phyloP scores from a whole-genome alignment of 441 rosid species.

The Flueggea neowawraea region DNA sequence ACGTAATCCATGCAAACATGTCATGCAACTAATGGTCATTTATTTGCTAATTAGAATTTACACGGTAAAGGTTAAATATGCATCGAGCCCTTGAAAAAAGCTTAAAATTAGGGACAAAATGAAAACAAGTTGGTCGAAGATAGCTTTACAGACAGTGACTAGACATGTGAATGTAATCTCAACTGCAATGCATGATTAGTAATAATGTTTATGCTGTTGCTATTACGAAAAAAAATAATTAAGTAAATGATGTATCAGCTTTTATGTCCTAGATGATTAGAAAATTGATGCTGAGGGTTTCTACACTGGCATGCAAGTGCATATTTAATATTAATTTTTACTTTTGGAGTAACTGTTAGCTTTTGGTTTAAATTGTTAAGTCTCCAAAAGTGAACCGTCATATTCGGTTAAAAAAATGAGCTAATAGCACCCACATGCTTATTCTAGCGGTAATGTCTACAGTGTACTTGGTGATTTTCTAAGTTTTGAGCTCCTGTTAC shows the following conservation, averaged over 20 bases:
- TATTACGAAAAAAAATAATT: not conserved
- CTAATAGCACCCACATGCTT: too few relatives aligned
- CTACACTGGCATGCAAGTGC: not conserved
- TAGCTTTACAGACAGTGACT: slow-evolving; percentile 26
- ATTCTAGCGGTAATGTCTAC: too few relatives aligned
- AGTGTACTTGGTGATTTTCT: too few relatives aligned
- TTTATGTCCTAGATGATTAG: not conserved
- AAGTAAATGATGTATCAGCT: not conserved
- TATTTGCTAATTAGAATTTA: slow-evolving; percentile 5
- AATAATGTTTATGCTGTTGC: not conserved
- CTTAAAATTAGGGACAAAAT: not conserved
- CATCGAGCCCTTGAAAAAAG: slow-evolving; percentile 21
- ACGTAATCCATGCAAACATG: slow-evolving; percentile 48
- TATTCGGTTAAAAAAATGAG: too few relatives aligned
- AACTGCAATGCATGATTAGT: slow-evolving; percentile 19
- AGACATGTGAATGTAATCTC: slow-evolving; percentile 1
- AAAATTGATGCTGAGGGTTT: not conserved
- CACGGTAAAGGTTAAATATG: slow-evolving; percentile 1
- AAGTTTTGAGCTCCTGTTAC: too few relatives aligned
- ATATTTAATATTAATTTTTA: too few relatives aligned
- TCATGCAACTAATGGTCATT: slow-evolving; percentile 29
- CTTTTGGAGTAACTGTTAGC: too few relatives aligned
- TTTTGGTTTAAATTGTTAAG: too few relatives aligned
- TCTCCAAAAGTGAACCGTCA: too few relatives aligned
- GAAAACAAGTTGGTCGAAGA: slow-evolving; percentile 12